These are phyloP conservation scores for Phytopythium chamaehyphon DNA, from an alignment of 352 stramenopile genomes.

Conservation along the genomic window DNA sequence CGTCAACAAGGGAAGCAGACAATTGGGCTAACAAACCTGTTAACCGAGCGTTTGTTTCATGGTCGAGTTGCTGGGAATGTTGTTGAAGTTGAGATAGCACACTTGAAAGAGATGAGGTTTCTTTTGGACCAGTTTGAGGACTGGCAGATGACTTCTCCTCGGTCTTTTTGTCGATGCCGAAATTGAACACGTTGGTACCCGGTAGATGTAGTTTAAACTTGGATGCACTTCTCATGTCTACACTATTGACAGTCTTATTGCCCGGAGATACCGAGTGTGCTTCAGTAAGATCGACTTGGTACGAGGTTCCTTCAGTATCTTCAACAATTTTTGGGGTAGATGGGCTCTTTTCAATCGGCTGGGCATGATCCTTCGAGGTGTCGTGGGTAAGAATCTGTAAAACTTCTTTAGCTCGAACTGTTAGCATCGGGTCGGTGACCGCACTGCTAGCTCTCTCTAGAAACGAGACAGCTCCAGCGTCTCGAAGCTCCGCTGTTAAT, in stretches of 20 bases:
- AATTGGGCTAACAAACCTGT: conserved; percentile 20
- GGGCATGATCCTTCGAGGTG: too few species aligned
- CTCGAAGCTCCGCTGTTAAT: not conserved
- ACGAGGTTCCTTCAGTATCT: not conserved
- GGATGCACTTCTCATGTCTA: conserved; percentile 1
- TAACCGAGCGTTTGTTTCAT: conserved; percentile 21
- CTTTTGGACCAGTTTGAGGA: not conserved
- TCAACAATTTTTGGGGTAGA: not conserved
- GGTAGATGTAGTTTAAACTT: conserved; percentile 5
- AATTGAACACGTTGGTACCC: not conserved
- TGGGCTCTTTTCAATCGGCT: not conserved
- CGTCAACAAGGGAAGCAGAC: conserved; percentile 13
- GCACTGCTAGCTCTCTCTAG: not conserved
- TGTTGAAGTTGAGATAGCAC: conserved; percentile 26
- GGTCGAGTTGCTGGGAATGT: conserved; percentile 20
- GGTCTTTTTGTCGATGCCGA: not conserved
- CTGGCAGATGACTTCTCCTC: not conserved
- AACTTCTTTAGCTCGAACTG: not conserved
- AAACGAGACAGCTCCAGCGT: not conserved
- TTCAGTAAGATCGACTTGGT: conserved; percentile 2
- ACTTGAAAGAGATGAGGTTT: conserved; percentile 6
- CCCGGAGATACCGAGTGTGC: not conserved
- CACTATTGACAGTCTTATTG: not conserved
- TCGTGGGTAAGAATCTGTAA: not conserved
- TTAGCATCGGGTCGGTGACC: not conserved